A percentile compares a stretch with the other conserved stretches of the same genome.
These are phyloP conservation scores for Arabidopsis hybrid DNA, from an alignment of 441 rosid species.

Conservation along the genomic window DNA sequence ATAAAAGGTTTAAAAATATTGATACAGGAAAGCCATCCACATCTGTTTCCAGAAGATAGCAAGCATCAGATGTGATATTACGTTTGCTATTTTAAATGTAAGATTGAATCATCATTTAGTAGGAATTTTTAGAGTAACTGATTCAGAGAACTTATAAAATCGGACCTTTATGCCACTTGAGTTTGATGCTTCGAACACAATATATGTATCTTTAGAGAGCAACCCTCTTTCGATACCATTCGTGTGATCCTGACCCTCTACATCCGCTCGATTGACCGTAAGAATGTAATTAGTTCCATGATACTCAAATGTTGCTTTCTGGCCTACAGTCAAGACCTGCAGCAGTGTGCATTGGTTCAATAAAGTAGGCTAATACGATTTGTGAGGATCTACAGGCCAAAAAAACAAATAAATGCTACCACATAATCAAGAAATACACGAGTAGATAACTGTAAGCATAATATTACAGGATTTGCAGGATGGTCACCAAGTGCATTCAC, in stretches of 20 bases:
- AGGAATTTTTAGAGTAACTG: background rate
- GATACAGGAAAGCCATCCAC: slow-evolving; percentile 21
- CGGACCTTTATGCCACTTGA: slow-evolving; percentile 95
- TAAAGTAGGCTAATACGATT: background rate
- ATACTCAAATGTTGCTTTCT: slow-evolving; percentile 84
- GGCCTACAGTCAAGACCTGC: slow-evolving; percentile 95
- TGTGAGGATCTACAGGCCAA: slow-evolving; percentile 21
- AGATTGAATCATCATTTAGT: slow-evolving; percentile 8
- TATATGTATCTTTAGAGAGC: slow-evolving; percentile 74
- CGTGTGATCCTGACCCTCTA: slow-evolving; percentile 76
- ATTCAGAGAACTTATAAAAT: slow-evolving; percentile 20
- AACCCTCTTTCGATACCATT: slow-evolving; percentile 84
- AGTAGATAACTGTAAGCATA: slow-evolving; percentile 4
- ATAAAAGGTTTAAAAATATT: slow-evolving; percentile 21
- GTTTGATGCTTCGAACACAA: slow-evolving; percentile 89
- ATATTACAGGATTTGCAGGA: slow-evolving; percentile 14
- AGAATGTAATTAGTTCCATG: slow-evolving; percentile 92
- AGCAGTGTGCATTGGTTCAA: slow-evolving; percentile 32
- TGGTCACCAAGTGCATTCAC: slow-evolving; percentile 19
- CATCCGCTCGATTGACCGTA: slow-evolving; percentile 78
- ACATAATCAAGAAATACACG: slow-evolving; percentile 8
- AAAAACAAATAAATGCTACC: slow-evolving; percentile 19
- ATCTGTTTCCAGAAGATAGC: slow-evolving; percentile 22
- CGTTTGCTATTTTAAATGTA: slow-evolving; percentile 6
- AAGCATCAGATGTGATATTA: slow-evolving; percentile 17